Evolutionary conservation across 345 rosid species (phyloP), one percentile per base, ranked within the genome.

Genomic region (Linum trigynum): DNA sequence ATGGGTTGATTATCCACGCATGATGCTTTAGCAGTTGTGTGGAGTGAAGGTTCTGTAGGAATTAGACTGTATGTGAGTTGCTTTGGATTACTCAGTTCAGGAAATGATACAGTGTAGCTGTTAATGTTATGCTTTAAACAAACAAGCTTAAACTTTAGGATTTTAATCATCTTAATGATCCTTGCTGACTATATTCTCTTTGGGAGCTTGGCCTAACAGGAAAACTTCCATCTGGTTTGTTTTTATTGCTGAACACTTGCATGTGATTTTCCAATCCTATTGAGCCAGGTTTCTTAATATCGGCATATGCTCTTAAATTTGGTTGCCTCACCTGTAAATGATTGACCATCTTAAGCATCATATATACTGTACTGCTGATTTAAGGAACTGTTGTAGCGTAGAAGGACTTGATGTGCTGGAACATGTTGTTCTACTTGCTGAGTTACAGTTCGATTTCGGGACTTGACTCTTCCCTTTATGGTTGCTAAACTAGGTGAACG

Each of bases 401-500:
- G 0, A 7, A 45, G 7, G 51, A 14, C 10, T 5, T 45, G 12
- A 45, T 45, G 51, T 45, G 2, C 32, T 9, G 11, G 3, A 48
- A 48, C 53, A 48, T 48, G 15, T 10, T 48, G 32, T 23, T 23
- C 32, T 23, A 23, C 32, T 23, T 23, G 32, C 32, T 23, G 32
- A 23, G 32, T 1, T 23, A 23, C 32, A 23, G 32, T 23, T 23
- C 1, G 53, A 48, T 48, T 9, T 48, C 53, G 3, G 53, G 14
- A 3, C 53, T 4, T 48, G 53, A 48, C 14, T 48, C 53, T 14
- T 48, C 53, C 45, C 14, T 48, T 48, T 58, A 10, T 23, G 32
- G 35, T 58, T 23, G 7, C 14, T 5, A 11, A 58, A 58, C 39
- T 12, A 87, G 99, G 99, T 73, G 98, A 91, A 75, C 90, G 96